Percentiles rank a stretch among this genome's conserved stretches.
Conservation (phyloP, 805 yeast species). For the Candida caryicola region DNA sequence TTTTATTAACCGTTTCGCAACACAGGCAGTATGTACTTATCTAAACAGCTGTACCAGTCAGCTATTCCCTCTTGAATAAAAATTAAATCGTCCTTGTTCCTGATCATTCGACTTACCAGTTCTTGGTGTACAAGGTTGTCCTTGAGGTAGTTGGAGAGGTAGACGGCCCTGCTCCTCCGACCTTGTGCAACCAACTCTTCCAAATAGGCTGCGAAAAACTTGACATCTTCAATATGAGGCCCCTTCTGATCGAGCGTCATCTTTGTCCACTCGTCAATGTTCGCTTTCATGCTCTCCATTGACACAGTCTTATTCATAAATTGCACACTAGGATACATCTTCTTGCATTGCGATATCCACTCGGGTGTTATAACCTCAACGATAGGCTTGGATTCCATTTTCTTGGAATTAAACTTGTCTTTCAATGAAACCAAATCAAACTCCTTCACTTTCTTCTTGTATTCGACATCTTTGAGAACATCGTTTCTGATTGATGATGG, state of each 20-base stretch:
- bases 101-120: conserved; percentile 4
- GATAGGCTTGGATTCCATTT: conserved; percentile 9
- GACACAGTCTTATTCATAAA: conserved; percentile 6
- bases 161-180: conserved; percentile 16
- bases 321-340: conserved; percentile 7
- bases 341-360: conserved; percentile 23
- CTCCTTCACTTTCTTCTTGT: conserved; percentile 24
- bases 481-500: conserved; percentile 38
- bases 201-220: conserved; percentile 18
- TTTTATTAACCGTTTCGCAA: too few relatives aligned
- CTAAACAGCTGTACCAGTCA: conserved; percentile 17
- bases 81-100: neutral
- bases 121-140: conserved; percentile 7
- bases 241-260: conserved; percentile 29
- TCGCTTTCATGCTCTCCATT: conserved; percentile 8
- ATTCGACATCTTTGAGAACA: conserved; percentile 34
- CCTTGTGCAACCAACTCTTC: conserved; percentile 14
- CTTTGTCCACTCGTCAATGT: conserved; percentile 26
- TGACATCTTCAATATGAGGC: conserved; percentile 34
- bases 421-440: conserved; percentile 25
- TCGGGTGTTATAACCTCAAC: conserved; percentile 14
- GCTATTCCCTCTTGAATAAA: conserved; percentile 13
- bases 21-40: neutral
- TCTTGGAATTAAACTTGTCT: conserved; percentile 21
- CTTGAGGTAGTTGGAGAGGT: conserved; percentile 14